Evolutionary conservation across 208 protist species (phyloP).

Genomic region (Acanthamoeba castellanii): DNA sequence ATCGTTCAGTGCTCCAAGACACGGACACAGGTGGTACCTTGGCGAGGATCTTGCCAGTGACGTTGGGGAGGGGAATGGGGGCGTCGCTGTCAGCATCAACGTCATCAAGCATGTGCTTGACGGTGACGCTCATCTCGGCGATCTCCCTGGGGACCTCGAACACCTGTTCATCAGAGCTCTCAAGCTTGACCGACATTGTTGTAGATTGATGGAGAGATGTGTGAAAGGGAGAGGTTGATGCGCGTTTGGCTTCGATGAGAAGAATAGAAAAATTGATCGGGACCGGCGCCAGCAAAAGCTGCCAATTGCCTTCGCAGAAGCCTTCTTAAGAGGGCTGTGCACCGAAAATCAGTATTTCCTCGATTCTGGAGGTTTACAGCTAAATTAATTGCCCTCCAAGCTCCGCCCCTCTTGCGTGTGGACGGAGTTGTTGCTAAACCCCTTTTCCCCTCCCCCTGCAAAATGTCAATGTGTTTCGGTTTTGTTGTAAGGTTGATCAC

Average conservation of each 20-base stretch:
- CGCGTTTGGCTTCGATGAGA: not conserved
- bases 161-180: constrained; percentile 74
- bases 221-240: not conserved
- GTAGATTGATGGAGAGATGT: not conserved
- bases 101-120: constrained; percentile 76
- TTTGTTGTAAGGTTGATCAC: too few relatives aligned
- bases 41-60: constrained; percentile 86
- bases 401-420: too few relatives aligned
- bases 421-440: too few relatives aligned
- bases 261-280: too few relatives aligned
- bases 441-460: too few relatives aligned
- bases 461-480: too few relatives aligned
- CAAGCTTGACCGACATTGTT: constrained; percentile 73
- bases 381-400: too few relatives aligned
- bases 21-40: constrained; percentile 81
- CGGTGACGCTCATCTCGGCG: constrained; percentile 75
- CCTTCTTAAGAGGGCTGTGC: too few relatives aligned
- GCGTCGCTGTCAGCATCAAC: constrained; percentile 77
- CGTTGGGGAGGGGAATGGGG: constrained; percentile 90
- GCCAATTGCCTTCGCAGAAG: not conserved
- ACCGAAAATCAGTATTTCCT: too few relatives aligned
- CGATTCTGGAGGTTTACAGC: too few relatives aligned
- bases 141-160: constrained; percentile 74
- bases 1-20: too few relatives aligned
- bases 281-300: too few relatives aligned